Percentiles rank a stretch among this genome's conserved stretches.
Conservation (phyloP, 2,329 filamentous ascomycete genomes). For the Alternaria sp. region DNA sequence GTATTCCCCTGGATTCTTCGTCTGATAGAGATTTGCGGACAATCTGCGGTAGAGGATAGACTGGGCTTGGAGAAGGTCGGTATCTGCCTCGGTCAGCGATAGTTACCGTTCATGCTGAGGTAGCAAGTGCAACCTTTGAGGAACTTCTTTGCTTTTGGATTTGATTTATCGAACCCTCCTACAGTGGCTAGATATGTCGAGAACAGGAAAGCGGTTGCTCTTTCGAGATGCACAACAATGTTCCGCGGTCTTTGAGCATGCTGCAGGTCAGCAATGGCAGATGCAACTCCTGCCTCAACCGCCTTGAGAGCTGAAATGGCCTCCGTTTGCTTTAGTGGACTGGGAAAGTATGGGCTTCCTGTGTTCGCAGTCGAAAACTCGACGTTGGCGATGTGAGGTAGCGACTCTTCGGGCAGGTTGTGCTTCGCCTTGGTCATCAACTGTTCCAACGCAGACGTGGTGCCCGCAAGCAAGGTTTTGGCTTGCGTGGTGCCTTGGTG, state of each 20-base stretch:
- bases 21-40: slow-evolving; percentile 76
- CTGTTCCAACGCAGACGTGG: slow-evolving; percentile 43
- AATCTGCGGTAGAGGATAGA: slow-evolving; percentile 75
- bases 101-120: background rate
- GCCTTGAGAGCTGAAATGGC: slow-evolving; percentile 66
- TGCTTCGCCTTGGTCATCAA: slow-evolving; percentile 44
- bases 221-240: slow-evolving; percentile 63
- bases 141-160: slow-evolving; percentile 58
- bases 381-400: slow-evolving; percentile 40
- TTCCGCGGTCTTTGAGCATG: slow-evolving; percentile 55
- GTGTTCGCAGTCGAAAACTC: slow-evolving; percentile 51
- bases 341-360: slow-evolving; percentile 53
- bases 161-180: slow-evolving; percentile 57
- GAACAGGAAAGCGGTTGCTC: slow-evolving; percentile 65
- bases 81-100: slow-evolving; percentile 62
- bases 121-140: slow-evolving; percentile 50
- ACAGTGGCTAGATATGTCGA: slow-evolving; percentile 66
- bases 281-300: slow-evolving; percentile 67
- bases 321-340: slow-evolving; percentile 63
- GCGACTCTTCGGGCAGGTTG: slow-evolving; percentile 48
- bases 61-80: slow-evolving; percentile 74
- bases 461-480: slow-evolving; percentile 48
- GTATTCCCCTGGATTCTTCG: slow-evolving; percentile 70
- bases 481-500: slow-evolving; percentile 21
- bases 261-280: slow-evolving; percentile 66